Percentiles rank a stretch among this genome's conserved stretches.
Evolutionary conservation across 2,329 filamentous ascomycete genomes (phyloP).

Genomic region (Leptographium lundbergii): DNA sequence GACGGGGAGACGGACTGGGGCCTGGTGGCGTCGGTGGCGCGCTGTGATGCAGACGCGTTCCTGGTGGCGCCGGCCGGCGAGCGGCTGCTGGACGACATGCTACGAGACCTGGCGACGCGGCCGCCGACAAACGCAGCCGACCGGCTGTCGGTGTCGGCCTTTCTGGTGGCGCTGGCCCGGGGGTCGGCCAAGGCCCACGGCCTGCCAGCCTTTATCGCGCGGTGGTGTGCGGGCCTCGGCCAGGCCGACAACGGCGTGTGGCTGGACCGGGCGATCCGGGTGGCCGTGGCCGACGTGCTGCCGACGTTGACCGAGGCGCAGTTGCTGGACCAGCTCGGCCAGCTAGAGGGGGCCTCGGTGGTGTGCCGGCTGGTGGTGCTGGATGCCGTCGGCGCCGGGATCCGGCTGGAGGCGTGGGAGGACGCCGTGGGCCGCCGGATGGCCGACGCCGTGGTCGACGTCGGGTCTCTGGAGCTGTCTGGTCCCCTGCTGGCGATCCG

Average conservation of each 20-base stretch:
- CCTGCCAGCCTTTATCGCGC: constrained; percentile 30
- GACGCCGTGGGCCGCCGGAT: constrained; percentile 28
- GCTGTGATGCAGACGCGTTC: constrained; percentile 36
- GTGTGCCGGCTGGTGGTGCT: constrained; percentile 28
- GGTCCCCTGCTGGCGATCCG: constrained; percentile 3
- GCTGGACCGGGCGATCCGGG: constrained; percentile 15
- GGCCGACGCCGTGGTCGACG: constrained; percentile 19
- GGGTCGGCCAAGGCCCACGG: constrained; percentile 32
- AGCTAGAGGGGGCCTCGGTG: constrained; percentile 16
- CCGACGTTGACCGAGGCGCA: constrained; percentile 33
- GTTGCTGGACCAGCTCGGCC: constrained; percentile 28
- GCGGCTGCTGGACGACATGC: constrained; percentile 26
- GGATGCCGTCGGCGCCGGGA: constrained; percentile 27
- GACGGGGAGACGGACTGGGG: constrained; percentile 23
- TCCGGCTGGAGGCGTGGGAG: constrained; percentile 28
- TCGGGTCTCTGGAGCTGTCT: background rate
- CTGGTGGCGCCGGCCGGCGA: constrained; percentile 24
- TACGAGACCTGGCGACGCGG: constrained; percentile 19
- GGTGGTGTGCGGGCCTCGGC: constrained; percentile 26
- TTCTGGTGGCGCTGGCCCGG: constrained; percentile 29
- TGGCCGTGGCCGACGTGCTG: constrained; percentile 18
- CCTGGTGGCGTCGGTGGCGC: constrained; percentile 26
- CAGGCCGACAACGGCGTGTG: constrained; percentile 18
- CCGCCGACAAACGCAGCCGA: constrained; percentile 4
- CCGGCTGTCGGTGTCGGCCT: constrained; percentile 11